Evolutionary conservation across 306 rosid genomes (phyloP).

Genomic region (Lathyrus oleraceus): DNA sequence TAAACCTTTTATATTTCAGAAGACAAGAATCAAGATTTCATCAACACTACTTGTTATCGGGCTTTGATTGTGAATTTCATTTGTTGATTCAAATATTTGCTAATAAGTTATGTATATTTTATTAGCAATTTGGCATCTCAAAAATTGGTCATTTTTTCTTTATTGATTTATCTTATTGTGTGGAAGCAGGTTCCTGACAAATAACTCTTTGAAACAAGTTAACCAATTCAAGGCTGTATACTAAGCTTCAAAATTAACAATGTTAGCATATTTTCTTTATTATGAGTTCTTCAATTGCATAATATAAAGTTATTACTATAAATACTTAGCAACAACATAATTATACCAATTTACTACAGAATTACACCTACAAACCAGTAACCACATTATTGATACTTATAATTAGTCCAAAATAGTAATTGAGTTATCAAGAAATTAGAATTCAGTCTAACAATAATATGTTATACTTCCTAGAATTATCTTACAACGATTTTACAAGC

Average conservation of each 20-base stretch:
- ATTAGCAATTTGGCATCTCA: slow-evolving; percentile 2
- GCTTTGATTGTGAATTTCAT: neutral
- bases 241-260: slow-evolving; percentile 9
- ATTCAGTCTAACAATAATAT: slow-evolving; percentile 2
- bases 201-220: slow-evolving; percentile 54
- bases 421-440: neutral
- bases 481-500: too few relatives aligned
- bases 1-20: neutral
- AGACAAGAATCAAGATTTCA: neutral
- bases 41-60: neutral
- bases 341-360: neutral
- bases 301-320: neutral
- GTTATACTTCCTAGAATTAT: too few relatives aligned
- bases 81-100: too few relatives aligned
- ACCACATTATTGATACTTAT: neutral
- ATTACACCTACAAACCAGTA: too few relatives aligned
- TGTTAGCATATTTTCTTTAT: slow-evolving; percentile 46
- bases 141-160: neutral
- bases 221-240: slow-evolving; percentile 57
- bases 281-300: neutral
- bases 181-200: slow-evolving; percentile 61
- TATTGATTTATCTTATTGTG: slow-evolving; percentile 8
- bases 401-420: neutral
- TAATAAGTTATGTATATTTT: neutral
- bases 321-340: neutral